A percentile compares a stretch with the other conserved stretches of the same genome.
These are phyloP conservation scores for Solanum boliviense DNA, from an alignment of 257 asterid genomes.

Conservation along the genomic window DNA sequence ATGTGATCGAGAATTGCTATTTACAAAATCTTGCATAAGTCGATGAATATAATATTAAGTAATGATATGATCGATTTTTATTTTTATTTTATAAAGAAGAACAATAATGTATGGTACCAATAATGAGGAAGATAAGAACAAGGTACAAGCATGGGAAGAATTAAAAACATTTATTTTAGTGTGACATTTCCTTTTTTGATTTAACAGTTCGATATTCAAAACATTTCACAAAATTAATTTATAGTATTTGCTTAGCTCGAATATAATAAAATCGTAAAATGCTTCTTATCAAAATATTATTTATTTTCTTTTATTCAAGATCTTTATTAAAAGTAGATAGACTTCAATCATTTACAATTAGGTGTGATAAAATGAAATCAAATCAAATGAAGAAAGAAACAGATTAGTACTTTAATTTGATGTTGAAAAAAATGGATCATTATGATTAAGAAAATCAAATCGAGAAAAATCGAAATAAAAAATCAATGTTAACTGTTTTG, in stretches of 20 bases:
- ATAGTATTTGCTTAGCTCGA: not conserved
- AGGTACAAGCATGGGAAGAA: not conserved
- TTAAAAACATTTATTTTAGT: not conserved
- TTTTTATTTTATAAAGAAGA: not conserved
- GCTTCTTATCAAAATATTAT: not conserved
- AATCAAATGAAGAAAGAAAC: too few species aligned
- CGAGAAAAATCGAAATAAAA: too few species aligned
- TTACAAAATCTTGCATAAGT: not conserved
- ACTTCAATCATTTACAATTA: too few species aligned
- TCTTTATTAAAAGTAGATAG: not conserved
- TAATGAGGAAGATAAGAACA: not conserved
- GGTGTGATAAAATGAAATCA: too few species aligned
- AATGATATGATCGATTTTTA: not conserved
- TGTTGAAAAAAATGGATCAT: not conserved
- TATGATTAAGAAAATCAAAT: too few species aligned
- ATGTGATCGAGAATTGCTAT: not conserved
- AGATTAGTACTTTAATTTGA: too few species aligned
- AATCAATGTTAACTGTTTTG: too few species aligned
- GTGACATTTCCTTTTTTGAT: not conserved
- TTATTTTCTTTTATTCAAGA: not conserved
- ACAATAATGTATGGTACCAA: not conserved
- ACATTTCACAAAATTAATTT: fast-evolving
- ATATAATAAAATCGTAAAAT: not conserved
- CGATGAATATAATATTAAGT: not conserved
- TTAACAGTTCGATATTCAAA: not conserved